These are phyloP conservation scores for Colletotrichum chlorophyti DNA, from an alignment of 2,329 filamentous ascomycete species.

Conservation along the genomic window DNA sequence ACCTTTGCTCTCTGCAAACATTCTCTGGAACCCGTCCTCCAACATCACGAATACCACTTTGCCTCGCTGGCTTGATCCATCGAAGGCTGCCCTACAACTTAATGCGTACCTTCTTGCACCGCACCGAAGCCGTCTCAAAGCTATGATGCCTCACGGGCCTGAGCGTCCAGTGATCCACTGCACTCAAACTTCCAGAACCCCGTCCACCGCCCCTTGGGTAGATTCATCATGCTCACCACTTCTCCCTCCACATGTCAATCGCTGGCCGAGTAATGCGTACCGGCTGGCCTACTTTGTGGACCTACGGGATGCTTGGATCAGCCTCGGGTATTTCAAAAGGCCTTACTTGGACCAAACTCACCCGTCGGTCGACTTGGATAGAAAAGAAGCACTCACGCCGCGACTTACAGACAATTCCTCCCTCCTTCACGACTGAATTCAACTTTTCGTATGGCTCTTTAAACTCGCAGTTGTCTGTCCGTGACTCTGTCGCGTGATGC, in stretches of 20 bases:
- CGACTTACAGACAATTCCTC: background rate
- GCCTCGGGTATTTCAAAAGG: conserved; percentile 1
- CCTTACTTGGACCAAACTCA: too few species aligned
- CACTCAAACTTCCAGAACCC: conserved; percentile 12
- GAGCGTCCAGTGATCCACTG: too few species aligned
- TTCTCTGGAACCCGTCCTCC: too few species aligned
- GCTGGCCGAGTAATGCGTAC: background rate
- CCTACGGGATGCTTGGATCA: too few species aligned
- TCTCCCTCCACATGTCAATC: conserved; percentile 20
- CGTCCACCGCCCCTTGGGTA: background rate
- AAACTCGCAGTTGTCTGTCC: too few species aligned
- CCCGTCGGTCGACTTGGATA: background rate
- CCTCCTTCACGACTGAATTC: too few species aligned
- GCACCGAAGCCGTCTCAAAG: background rate
- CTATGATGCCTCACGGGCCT: conserved; percentile 15
- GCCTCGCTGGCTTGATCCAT: conserved; percentile 13
- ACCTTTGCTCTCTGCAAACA: too few species aligned
- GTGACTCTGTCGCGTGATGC: conserved; percentile 16
- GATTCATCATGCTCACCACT: too few species aligned
- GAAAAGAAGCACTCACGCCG: background rate
- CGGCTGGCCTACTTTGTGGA: too few species aligned
- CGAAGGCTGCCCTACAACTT: conserved; percentile 1
- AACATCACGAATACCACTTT: too few species aligned
- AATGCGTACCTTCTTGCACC: background rate
- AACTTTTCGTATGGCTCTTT: too few species aligned